Conservation (phyloP, 2,329 filamentous ascomycete species). For the Talaromyces amestolkiae region DNA sequence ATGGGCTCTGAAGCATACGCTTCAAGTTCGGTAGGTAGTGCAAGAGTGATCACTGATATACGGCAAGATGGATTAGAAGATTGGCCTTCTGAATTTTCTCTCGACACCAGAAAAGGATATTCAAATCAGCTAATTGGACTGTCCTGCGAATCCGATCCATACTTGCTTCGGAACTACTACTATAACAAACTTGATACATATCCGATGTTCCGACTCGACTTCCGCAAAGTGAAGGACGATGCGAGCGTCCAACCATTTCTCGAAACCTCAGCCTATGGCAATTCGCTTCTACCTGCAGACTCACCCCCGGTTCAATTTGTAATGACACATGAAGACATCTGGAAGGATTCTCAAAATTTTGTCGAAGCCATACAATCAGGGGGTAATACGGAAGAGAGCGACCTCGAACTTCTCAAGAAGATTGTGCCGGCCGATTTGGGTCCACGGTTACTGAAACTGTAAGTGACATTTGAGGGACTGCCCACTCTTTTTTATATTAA, state of each 20-base stretch:
- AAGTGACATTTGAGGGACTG: background rate
- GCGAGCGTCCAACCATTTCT: background rate
- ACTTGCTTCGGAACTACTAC: slow-evolving; percentile 9
- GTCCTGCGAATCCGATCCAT: slow-evolving; percentile 8
- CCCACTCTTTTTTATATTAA: background rate
- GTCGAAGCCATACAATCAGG: background rate
- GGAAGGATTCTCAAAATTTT: slow-evolving; percentile 1
- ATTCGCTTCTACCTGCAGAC: background rate
- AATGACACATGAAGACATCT: slow-evolving; percentile 11
- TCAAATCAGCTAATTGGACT: slow-evolving; percentile 4
- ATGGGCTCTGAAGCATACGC: background rate
- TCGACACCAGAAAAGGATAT: background rate
- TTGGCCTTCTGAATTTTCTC: slow-evolving; percentile 6
- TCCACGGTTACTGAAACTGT: slow-evolving; percentile 2
- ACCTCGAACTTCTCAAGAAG: background rate
- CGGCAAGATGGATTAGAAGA: background rate
- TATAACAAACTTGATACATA: slow-evolving; percentile 2
- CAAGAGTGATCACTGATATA: background rate
- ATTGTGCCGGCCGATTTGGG: slow-evolving; percentile 7
- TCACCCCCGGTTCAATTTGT: background rate
- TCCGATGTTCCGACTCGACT: slow-evolving; percentile 7
- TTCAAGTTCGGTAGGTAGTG: background rate
- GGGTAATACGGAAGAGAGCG: background rate
- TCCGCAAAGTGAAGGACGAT: slow-evolving; percentile 8
- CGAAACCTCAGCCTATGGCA: background rate